Base-by-base conservation (phyloP, 805 yeast genomes). In the Ogataea philodendri region DNA sequence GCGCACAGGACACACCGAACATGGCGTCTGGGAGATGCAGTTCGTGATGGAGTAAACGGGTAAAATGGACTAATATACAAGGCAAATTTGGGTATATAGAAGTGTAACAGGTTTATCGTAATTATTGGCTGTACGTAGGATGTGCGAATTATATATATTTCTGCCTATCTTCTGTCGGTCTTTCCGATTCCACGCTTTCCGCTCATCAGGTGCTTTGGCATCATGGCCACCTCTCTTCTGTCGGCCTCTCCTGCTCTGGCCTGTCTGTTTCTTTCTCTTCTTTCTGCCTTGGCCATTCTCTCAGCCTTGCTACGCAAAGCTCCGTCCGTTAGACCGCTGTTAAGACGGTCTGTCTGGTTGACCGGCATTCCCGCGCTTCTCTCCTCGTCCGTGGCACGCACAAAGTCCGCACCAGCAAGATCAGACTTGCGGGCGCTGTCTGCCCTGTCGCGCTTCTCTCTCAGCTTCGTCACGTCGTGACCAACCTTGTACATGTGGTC, bases 171-270 rank as follows among this genome's bases (percentile, higher is more conserved):
- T 67, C 84, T 76, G 63, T 87, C 95, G 46, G 87, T 81, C 63
- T 82, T 83, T 63, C 97, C 97, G 55, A 78, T 79, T 71, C 97
- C 95, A 69, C 98, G 81, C 76, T 93, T 93, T 68, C 99, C 99
- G 54, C 87, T 69, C 71, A 83, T 84, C 74, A 93, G 72, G 68
- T 93, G 98, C 72, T 89, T 90, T 46, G 97, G 96, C 68, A 85
- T 65, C 44, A 85, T 69, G 34, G 84, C 93, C 36, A 88, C 76
- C 39, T 78, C 70, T 62, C 87, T 95, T 66, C 97, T 81, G 67
- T 93, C 99, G 57, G 85, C 84, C 70, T 93, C 99, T 70, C 97
- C 96, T 49, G 79, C 84, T 66, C 95, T 81, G 26, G 97, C 96
- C 57, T 72, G 65, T 70, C 89, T 81, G 67, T 89, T 86, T 70